Base-by-base conservation (phyloP, 2,329 filamentous ascomycete genomes). In the Pseudopyricularia cyperi region DNA sequence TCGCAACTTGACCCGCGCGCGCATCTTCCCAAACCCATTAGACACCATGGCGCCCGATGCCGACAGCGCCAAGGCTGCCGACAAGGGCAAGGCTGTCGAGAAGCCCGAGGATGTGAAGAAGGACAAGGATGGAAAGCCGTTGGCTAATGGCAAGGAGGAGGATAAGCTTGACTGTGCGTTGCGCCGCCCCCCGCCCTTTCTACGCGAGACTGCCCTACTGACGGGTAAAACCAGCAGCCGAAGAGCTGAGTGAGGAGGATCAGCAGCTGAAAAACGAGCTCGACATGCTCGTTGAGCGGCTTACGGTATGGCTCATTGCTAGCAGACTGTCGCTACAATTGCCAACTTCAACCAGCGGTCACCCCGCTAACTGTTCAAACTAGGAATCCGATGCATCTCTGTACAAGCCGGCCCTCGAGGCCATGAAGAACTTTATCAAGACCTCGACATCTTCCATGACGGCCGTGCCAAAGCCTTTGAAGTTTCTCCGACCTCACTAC, bases 391-490 rank as follows among this genome's bases (percentile, higher is more conserved):
- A 97, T 71, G 77, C 79, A 58, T 83, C 82, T 54, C 85, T 97
- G 60, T 96, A 97, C 75, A 91, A 90, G 68, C 81, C 90, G 54
- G 87, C 93, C 52, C 76, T 98, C 59, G 90, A 97, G 69, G 86
- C 89, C 59, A 96, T 98, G 82, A 97, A 96, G 75, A 89, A 84
- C 63, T 94, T 89, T 65, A 98, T 98, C 76, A 97, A 96, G 76
- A 98, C 93, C 52, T 95, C 93, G 55, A 98, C 93, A 59, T 97
- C 90, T 54, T 98, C 94, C 46, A 98, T 98, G 93, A 98, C 93
- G 48, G 93, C 93, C 55, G 93, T 98, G 56, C 93, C 94, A 24
- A 98, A 98, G 72, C 93, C 93, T 33, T 79, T 98, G 62, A 98
- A 98, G 71, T 98, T 98, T 68, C 80, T 98, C 57, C 82, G 93